These are phyloP conservation scores for Podospora pseudocomata DNA, from an alignment of 495 filamentous ascomycete genomes.

Conservation along the genomic window DNA sequence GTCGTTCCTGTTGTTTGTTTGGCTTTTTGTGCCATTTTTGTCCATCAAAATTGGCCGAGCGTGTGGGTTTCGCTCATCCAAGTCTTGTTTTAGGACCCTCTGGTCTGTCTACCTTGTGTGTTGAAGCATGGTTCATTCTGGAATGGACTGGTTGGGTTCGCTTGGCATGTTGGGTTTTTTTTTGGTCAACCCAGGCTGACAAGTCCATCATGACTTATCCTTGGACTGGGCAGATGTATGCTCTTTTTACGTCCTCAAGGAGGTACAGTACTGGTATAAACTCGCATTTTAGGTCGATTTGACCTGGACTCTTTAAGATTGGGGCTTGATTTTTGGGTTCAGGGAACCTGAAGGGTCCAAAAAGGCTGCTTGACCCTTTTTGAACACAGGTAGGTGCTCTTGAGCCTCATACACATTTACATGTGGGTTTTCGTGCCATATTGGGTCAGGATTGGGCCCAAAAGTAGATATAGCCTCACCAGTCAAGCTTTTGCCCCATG, in stretches of 20 bases:
- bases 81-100: not conserved
- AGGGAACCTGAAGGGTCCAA: not conserved
- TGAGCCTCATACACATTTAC: not conserved
- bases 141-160: not conserved
- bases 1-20: not conserved
- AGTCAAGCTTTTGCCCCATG: conserved; percentile 7
- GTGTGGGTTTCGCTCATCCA: not conserved
- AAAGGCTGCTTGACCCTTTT: not conserved
- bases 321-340: not conserved
- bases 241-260: not conserved
- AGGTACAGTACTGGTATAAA: not conserved
- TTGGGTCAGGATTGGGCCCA: not conserved
- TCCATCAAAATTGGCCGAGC: not conserved
- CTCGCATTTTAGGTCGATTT: not conserved
- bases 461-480: conserved; percentile 15
- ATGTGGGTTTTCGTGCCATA: not conserved
- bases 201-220: not conserved
- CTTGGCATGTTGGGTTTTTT: not conserved
- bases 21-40: not conserved
- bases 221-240: not conserved
- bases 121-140: not conserved
- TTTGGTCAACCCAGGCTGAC: not conserved
- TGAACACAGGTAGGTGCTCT: not conserved
- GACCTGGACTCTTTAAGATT: not conserved
- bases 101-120: not conserved